Conservation (phyloP, 139 green algal genomes). For the Ettlia oleoabundans region DNA sequence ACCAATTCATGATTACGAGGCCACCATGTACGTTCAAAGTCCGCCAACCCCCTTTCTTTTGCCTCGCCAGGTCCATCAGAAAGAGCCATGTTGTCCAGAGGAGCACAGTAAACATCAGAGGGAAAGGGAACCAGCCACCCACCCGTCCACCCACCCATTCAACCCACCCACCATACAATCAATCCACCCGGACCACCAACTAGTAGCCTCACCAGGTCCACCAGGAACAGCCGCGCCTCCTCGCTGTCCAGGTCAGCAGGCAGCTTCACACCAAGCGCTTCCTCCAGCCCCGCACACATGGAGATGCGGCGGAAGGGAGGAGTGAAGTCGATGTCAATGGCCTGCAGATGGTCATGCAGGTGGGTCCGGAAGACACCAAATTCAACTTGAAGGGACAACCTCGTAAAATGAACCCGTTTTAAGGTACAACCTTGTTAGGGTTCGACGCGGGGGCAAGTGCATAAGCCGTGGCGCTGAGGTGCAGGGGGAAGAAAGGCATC, state of each 20-base stretch:
- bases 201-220: constrained; percentile 12
- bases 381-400: no score
- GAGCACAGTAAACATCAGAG: no score
- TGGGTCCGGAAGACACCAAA: not conserved
- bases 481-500: no score
- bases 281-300: constrained; percentile 86
- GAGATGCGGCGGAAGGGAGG: constrained; percentile 86
- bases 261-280: constrained; percentile 74
- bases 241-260: constrained; percentile 78
- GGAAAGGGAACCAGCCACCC: no score
- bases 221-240: constrained; percentile 69
- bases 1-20: no score
- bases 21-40: no score
- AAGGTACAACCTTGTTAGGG: no score
- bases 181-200: not conserved
- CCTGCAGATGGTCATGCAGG: constrained; percentile 3
- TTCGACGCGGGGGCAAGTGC: no score
- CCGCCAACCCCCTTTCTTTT: no score
- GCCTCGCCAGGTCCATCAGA: not conserved
- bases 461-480: no score
- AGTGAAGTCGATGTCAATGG: constrained; percentile 97
- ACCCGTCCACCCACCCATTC: not conserved
- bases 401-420: no score
- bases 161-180: not conserved
- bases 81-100: no score